Evolutionary conservation across 2,329 filamentous ascomycete genomes (phyloP).

Genomic region (Podosphaera leucotricha): DNA sequence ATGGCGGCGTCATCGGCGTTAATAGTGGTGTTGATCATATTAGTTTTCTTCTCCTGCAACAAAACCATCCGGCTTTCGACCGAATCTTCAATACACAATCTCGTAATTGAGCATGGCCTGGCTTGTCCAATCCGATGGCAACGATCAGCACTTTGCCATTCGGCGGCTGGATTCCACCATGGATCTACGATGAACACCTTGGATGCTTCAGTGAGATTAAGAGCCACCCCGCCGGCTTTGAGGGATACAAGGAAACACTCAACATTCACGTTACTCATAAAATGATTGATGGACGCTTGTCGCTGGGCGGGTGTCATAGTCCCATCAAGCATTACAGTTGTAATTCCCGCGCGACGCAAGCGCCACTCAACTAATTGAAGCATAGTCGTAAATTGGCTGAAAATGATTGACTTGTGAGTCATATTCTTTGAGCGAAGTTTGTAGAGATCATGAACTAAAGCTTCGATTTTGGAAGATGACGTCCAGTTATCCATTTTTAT

Average conservation of each 20-base stretch:
- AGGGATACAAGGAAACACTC: slow-evolving; percentile 92
- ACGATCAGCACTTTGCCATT: slow-evolving; percentile 92
- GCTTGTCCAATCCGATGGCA: slow-evolving; percentile 91
- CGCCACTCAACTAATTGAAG: slow-evolving; percentile 93
- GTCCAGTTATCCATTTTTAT: slow-evolving; percentile 99
- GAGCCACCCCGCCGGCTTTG: slow-evolving; percentile 83
- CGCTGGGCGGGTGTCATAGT: slow-evolving; percentile 90
- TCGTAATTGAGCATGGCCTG: slow-evolving; percentile 79
- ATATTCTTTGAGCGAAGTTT: slow-evolving; percentile 77
- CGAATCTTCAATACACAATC: slow-evolving; percentile 87
- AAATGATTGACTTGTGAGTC: slow-evolving; percentile 90
- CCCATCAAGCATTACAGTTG: slow-evolving; percentile 92
- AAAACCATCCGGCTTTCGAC: slow-evolving; percentile 91
- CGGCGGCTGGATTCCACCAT: slow-evolving; percentile 99
- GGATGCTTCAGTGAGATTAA: slow-evolving; percentile 88
- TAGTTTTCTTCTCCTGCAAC: slow-evolving; percentile 95
- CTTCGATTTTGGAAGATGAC: slow-evolving; percentile 92
- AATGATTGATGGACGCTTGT: slow-evolving; percentile 82
- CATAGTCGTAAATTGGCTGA: slow-evolving; percentile 95
- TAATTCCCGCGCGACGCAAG: slow-evolving; percentile 85
- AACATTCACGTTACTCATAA: slow-evolving; percentile 85
- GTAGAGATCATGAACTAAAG: slow-evolving; percentile 84
- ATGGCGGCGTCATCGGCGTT: slow-evolving; percentile 81
- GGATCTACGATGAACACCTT: slow-evolving; percentile 92
- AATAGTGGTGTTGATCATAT: slow-evolving; percentile 92